Percentiles rank a stretch among this genome's conserved stretches.
phyloP scores from a whole-genome alignment of 257 asterid genomes.

The Solanum virginianum region DNA sequence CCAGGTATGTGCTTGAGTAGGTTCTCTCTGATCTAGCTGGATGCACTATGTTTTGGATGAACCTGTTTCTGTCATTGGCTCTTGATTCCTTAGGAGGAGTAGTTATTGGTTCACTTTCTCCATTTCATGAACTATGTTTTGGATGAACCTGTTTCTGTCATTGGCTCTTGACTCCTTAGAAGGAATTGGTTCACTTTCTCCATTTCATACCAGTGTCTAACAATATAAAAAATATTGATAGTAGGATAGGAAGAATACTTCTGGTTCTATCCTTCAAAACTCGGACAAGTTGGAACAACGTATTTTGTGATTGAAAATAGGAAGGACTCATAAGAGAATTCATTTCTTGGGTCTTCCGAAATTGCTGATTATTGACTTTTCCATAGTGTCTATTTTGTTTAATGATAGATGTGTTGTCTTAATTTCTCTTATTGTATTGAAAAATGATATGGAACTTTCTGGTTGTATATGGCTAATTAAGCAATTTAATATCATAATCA shows the following conservation, averaged over 20 bases:
- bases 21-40: neutral
- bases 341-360: neutral
- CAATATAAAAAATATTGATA: neutral
- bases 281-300: neutral
- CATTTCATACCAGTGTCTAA: neutral
- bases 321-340: neutral
- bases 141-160: neutral
- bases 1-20: conserved; percentile 42
- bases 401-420: neutral
- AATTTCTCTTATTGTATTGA: neutral
- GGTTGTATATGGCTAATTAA: neutral
- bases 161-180: neutral
- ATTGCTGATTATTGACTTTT: neutral
- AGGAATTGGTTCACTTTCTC: neutral
- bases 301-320: neutral
- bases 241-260: neutral
- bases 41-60: neutral
- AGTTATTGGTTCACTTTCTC: neutral
- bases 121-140: neutral
- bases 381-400: neutral
- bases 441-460: neutral
- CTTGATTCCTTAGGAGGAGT: neutral
- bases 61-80: neutral
- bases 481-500: neutral
- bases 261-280: neutral